phyloP scores from a whole-genome alignment of 805 yeast species.

The Yarrowia phangngaensis region DNA sequence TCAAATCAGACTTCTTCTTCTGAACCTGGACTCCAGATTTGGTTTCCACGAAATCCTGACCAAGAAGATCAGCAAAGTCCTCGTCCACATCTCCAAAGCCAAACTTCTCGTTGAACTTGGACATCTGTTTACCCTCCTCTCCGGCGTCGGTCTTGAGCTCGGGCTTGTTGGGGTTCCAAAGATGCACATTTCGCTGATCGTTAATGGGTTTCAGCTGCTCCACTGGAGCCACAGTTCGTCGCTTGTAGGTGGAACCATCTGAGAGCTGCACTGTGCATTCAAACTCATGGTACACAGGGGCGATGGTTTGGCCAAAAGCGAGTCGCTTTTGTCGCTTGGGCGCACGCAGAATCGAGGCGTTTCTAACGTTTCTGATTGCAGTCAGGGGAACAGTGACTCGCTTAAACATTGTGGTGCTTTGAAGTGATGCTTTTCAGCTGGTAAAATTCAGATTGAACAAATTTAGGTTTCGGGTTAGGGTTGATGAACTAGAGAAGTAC shows the following conservation, averaged over 20 bases:
- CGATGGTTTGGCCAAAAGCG: constrained; percentile 75
- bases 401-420: constrained; percentile 15
- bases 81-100: constrained; percentile 33
- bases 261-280: constrained; percentile 84
- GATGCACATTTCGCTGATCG: constrained; percentile 80
- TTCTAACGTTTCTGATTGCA: constrained; percentile 21
- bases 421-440: constrained; percentile 15
- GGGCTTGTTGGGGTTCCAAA: constrained; percentile 86
- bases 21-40: constrained; percentile 54
- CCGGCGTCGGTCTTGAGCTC: constrained; percentile 71
- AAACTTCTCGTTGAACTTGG: constrained; percentile 40
- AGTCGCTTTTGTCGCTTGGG: constrained; percentile 34
- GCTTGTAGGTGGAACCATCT: constrained; percentile 83
- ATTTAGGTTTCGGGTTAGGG: too few relatives aligned
- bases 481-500: too few relatives aligned
- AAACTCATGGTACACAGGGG: constrained; percentile 87
- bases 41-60: constrained; percentile 53
- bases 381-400: constrained; percentile 26
- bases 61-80: constrained; percentile 58
- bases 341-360: constrained; percentile 22
- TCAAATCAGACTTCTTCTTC: constrained; percentile 44
- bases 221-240: constrained; percentile 86
- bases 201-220: constrained; percentile 77
- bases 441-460: too few relatives aligned
- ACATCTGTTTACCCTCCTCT: constrained; percentile 75